Evolutionary conservation across 1,284 basidiomycete genomes (phyloP), one percentile per base, ranked within the genome.

Genomic region (Phlebopus sp.): DNA sequence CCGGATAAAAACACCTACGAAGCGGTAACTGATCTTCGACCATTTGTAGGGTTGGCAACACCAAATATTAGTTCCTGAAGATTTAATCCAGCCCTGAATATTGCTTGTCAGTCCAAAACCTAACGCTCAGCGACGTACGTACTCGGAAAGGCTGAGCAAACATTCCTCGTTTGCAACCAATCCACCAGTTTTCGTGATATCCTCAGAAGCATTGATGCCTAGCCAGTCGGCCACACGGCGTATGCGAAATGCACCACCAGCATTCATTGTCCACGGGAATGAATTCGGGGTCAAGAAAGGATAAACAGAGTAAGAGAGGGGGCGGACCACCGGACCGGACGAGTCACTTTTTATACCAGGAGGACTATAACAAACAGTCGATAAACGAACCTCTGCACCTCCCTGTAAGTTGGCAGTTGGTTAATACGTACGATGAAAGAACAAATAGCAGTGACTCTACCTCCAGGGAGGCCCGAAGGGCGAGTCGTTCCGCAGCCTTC

Each of bases 181-280:
- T 11, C 73, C 70, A 36, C 71, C 72, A 8, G 71, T 72, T 34
- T 54, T 64, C 18, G 56, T 44, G 39, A 69, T 47, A 44, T 73
- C 59, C 54, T 75, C 71, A 11, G 55, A 57, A 32, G 54, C 56
- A 46, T 63, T 54, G 13, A 64, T 47, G 21, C 66, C 67, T 25
- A 82, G 69, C 80, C 80, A 84, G 56, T 83, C 76, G 14, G 74
- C 75, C 18, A 86, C 77, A 44, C 75, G 75, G 39, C 84, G 76
- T 30, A 84, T 59, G 43, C 86, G 73, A 56, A 84, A 85, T 29
- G 74, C 67, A 43, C 72, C 69, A 19, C 69, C 68, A 2, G 69
- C 57, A 36, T 66, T 68, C 52, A 74, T 66, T 25, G 68, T 74
- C 72, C 78, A 79, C 8, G 77, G 74, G 25, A 78, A 58, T 10